Base-by-base conservation (phyloP, 306 rosid species). In the Cercis canadensis region DNA sequence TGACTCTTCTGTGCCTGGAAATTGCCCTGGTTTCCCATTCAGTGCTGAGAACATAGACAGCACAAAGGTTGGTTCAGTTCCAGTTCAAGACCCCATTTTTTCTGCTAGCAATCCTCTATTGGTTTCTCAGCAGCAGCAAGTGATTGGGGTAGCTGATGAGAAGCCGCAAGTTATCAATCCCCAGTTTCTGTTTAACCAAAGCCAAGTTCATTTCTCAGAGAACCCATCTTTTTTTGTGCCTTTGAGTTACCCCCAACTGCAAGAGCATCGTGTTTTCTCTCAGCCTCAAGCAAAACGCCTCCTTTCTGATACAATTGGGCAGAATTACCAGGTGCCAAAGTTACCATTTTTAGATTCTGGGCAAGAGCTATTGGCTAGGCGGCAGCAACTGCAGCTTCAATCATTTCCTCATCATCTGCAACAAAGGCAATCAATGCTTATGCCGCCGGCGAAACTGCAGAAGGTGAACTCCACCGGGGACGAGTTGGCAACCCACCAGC, bases 221-320 rank as follows among this genome's bases (percentile, higher is more conserved):
- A 84, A 86, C 55, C 87, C 92, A 5, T 77, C 92, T 4, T 57
- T 88, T 82, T 84, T 83, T 78, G 83, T 92, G 86, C 97, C 98
- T 67, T 40, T 81, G 56, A 41, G 85, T n/a, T 86, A 83, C 77
- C 76, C 87, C 19, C 89, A 83, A 4, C 57, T 87, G 79, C 95
- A 85, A 65, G 95, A 86, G 49, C 96, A 88, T 13, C 90, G 81
- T 7, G 74, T 69, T 43, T 75, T 81, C n/a, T 65, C 88, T 17
- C 87, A 81, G 12, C 92, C 86, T 6, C 92, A 80, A 8, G 74
- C 89, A 0, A 92, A 90, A 31, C 74, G 93, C 32, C 85, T 81
- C n/a, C 83, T 85, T 61, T 80, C 83, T 4, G 88, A 89, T 2
- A 29, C 65, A 1, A 61, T 69, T 7, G 96, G 89, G 31, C 61